Conservation (phyloP, 495 filamentous ascomycete genomes). For the Hypoxylon trugodes region DNA sequence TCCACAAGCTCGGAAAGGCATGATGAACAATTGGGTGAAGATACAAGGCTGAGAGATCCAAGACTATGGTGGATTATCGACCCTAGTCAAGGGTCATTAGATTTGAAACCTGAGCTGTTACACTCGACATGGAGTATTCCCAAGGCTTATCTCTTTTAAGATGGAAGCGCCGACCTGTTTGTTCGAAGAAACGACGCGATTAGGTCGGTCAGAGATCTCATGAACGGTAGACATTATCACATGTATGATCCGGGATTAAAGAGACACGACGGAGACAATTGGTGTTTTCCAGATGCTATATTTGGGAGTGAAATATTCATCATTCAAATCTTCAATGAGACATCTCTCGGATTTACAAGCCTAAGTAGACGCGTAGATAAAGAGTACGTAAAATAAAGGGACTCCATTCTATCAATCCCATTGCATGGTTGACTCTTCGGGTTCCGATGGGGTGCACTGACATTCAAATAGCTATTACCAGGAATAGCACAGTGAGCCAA, state of each 20-base stretch:
- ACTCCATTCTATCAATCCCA: background rate
- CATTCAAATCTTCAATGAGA: background rate
- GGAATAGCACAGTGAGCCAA: background rate
- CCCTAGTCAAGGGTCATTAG: conserved; percentile 23
- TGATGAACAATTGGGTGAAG: conserved; percentile 30
- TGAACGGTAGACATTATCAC: conserved; percentile 2
- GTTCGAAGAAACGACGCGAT: conserved; percentile 4
- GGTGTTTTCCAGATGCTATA: conserved; percentile 9
- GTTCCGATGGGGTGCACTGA: conserved; percentile 8
- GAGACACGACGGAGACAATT: conserved; percentile 1
- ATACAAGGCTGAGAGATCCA: conserved; percentile 31
- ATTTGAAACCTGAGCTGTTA: conserved; percentile 36
- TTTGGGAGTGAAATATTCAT: background rate
- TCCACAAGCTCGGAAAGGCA: conserved; percentile 28
- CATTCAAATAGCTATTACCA: background rate
- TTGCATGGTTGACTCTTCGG: background rate
- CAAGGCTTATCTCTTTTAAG: conserved; percentile 11
- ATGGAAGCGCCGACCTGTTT: conserved; percentile 5
- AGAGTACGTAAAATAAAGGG: background rate
- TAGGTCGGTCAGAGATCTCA: conserved; percentile 18
- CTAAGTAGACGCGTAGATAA: too few relatives aligned
- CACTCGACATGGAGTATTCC: conserved; percentile 19
- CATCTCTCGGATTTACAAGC: too few relatives aligned
- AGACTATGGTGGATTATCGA: conserved; percentile 25
- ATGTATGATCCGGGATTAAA: background rate